Percentiles rank a stretch among this genome's conserved stretches.
These are phyloP conservation scores for Parietichytrium sp. DNA, from an alignment of 108 stramenopile genomes.

Conservation along the genomic window DNA sequence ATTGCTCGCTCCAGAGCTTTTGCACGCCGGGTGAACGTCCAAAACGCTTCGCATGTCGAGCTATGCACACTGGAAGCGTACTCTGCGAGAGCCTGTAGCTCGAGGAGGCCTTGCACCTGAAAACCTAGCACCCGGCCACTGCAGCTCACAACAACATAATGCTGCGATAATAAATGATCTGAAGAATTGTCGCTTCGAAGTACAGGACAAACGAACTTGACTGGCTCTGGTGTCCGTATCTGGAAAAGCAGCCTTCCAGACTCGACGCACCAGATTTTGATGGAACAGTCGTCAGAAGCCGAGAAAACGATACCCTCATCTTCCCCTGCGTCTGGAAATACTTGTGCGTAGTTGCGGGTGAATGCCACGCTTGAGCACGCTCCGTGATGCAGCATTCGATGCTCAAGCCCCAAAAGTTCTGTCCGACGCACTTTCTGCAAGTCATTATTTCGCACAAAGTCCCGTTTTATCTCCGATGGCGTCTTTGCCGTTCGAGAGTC, in stretches of 20 bases:
- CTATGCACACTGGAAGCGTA: neutral
- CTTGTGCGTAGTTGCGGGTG: no score
- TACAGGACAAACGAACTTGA: neutral
- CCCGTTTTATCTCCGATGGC: no score
- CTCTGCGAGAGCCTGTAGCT: slow-evolving; percentile 28
- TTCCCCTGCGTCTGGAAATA: no score
- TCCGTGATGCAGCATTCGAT: no score
- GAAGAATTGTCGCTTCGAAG: neutral
- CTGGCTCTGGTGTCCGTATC: neutral
- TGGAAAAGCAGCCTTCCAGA: slow-evolving; percentile 1
- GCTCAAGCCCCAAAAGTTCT: no score
- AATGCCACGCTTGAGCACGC: no score
- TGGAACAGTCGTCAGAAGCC: neutral
- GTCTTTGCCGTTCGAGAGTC: no score
- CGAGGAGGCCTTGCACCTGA: neutral
- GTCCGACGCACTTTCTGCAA: no score
- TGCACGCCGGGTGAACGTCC: neutral
- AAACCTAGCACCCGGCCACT: neutral
- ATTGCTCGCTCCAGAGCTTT: neutral
- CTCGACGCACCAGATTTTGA: neutral
- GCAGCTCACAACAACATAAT: neutral
- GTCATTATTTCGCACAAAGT: no score
- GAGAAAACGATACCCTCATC: neutral
- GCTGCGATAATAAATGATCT: neutral
- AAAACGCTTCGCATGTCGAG: slow-evolving; percentile 8